Evolutionary conservation across 257 asterid species (phyloP), one percentile per base, ranked within the genome.

Genomic region (Penstemon eatonii): DNA sequence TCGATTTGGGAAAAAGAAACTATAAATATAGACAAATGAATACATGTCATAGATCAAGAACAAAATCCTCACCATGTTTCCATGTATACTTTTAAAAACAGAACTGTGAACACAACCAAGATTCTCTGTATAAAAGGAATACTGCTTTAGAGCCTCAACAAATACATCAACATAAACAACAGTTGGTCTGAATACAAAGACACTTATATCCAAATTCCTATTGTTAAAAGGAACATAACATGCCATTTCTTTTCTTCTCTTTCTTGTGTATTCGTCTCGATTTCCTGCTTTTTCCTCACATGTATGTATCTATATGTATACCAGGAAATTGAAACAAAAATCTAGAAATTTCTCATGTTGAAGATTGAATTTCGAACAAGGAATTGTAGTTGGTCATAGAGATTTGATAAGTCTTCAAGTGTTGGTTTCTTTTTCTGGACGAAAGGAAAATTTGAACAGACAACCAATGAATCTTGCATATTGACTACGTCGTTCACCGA

Each of bases 61-160:
- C 4, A 12, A 52, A 25, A 49, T 10, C 42, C 0, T 65, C 69
- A 88, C 96, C 89, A 86, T 73, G 80, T 70, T 86, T 6, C 96
- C 96, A 81, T 86, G 94, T 59, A 89, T 89, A 59, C 96, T 86
- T 72, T 25, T 81, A 68, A 89, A 75, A 7, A 89, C 52, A 25
- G 96, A 84, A 61, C 81, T 79, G 25, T 84, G 85, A 65, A 86
- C 83, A 79, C 91, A 86, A 38, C 96, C 96, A 70, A 82, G 89
- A 58, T 38, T 76, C 6, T 73, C 65, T 10, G 94, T 80, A 80
- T 68, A 77, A 1, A 61, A 55, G 47, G 85, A 82, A 56, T 84
- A 78, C 11, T 80, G 75, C 70, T 81, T 84, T 19, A 89, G 63
- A 61, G 74, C 58, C 3, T 76, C 80, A 4, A 86, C 38, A 36